phyloP scores from a whole-genome alignment of 495 filamentous ascomycete species.

The Xylaria intraflava region DNA sequence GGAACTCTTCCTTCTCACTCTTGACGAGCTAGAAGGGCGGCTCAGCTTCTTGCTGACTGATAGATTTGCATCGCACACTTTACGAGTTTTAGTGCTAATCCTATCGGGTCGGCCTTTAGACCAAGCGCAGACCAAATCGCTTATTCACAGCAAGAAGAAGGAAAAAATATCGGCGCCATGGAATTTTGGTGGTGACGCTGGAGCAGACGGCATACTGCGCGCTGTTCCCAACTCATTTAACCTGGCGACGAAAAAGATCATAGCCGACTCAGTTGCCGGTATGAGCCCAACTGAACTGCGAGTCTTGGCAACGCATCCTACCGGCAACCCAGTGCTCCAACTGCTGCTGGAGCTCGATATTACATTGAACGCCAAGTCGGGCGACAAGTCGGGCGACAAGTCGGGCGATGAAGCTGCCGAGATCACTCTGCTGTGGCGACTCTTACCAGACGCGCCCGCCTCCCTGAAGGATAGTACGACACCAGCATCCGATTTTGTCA shows the following conservation, averaged over 20 bases:
- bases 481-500: conserved; percentile 58
- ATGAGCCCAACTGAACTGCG: conserved; percentile 69
- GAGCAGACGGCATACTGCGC: conserved; percentile 34
- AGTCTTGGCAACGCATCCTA: conserved; percentile 75
- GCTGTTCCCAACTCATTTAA: conserved; percentile 73
- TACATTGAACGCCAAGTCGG: conserved; percentile 55
- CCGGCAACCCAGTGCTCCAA: conserved; percentile 84
- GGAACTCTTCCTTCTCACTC: conserved; percentile 69
- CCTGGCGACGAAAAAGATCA: conserved; percentile 68
- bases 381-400: conserved; percentile 53
- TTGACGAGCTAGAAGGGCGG: conserved; percentile 77
- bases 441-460: conserved; percentile 39
- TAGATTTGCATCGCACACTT: conserved; percentile 81
- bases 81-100: conserved; percentile 77
- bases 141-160: conserved; percentile 84
- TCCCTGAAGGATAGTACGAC: conserved; percentile 38
- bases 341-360: conserved; percentile 80
- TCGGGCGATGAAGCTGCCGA: conserved; percentile 40
- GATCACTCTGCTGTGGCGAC: conserved; percentile 32
- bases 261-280: conserved; percentile 59
- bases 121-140: conserved; percentile 53
- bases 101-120: conserved; percentile 75
- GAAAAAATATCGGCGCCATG: conserved; percentile 59
- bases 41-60: conserved; percentile 82
- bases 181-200: conserved; percentile 35